Conservation (phyloP, 2,329 filamentous ascomycete genomes). For the Monilinia fructigena region DNA sequence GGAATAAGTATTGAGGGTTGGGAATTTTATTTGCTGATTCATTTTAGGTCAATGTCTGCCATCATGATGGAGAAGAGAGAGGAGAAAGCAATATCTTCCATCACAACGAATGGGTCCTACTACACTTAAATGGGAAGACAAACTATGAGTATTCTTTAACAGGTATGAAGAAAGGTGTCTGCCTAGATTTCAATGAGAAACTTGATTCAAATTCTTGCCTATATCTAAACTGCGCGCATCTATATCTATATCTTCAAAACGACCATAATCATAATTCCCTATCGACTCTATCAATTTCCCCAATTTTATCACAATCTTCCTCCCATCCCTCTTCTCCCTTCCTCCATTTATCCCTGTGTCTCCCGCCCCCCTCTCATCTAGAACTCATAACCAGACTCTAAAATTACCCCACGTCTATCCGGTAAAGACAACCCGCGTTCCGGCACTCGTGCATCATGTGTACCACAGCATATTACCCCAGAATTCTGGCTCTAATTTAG, state of each 20-base stretch:
- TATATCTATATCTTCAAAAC: not conserved
- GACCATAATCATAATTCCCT: too few relatives aligned
- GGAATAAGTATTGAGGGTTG: too few relatives aligned
- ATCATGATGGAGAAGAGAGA: not conserved
- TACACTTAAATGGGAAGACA: too few relatives aligned
- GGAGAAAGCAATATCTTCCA: not conserved
- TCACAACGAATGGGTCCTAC: too few relatives aligned
- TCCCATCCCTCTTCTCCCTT: too few relatives aligned
- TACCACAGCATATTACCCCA: not conserved
- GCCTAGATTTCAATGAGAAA: too few relatives aligned
- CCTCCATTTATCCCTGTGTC: too few relatives aligned
- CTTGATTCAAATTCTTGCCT: not conserved
- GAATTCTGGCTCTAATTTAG: not conserved
- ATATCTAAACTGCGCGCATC: too few relatives aligned
- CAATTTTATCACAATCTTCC: too few relatives aligned
- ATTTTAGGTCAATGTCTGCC: slow-evolving; percentile 12
- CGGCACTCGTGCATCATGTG: not conserved
- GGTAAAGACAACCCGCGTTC: slow-evolving; percentile 2
- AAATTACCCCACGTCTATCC: not conserved
- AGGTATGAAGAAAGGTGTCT: too few relatives aligned
- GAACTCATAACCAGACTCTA: not conserved
- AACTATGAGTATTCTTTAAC: too few relatives aligned
- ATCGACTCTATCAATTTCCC: too few relatives aligned
- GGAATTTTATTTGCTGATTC: not conserved
- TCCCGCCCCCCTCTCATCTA: not conserved